phyloP scores from a whole-genome alignment of 176 grass and related monocot species.

The Carex kokanica region DNA sequence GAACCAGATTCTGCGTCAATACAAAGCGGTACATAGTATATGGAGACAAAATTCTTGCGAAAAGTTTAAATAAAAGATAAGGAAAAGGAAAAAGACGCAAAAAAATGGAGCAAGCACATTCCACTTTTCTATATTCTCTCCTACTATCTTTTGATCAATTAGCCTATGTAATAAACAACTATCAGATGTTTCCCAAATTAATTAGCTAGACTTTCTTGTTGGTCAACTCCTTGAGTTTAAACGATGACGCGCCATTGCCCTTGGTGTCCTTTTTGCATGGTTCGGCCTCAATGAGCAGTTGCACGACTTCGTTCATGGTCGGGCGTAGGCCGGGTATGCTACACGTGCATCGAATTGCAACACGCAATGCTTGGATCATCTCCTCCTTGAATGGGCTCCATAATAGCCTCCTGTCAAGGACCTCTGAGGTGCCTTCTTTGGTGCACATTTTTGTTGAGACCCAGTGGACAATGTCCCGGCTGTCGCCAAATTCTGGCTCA shows the following conservation, averaged over 20 bases:
- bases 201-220: constrained; percentile 25
- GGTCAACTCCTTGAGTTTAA: constrained; percentile 29
- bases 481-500: constrained; percentile 88
- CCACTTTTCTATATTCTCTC: constrained; percentile 18
- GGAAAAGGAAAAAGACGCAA: constrained; percentile 28
- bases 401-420: constrained; percentile 54
- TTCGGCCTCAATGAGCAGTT: constrained; percentile 61
- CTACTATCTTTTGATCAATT: constrained; percentile 24
- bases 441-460: constrained; percentile 59
- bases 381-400: constrained; percentile 83
- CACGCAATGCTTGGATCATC: constrained; percentile 65
- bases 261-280: constrained; percentile 30
- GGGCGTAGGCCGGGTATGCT: constrained; percentile 57
- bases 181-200: constrained; percentile 12
- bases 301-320: constrained; percentile 92
- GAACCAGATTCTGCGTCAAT: constrained; percentile 99
- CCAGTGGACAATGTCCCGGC: constrained; percentile 80
- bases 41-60: constrained; percentile 18
- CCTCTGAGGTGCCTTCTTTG: constrained; percentile 39
- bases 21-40: constrained; percentile 49
- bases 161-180: constrained; percentile 18
- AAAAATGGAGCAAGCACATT: constrained; percentile 9
- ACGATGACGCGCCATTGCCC: constrained; percentile 7
- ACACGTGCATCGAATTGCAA: constrained; percentile 78
- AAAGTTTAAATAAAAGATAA: constrained; percentile 14